Evolutionary conservation across 352 stramenopile genomes (phyloP).

Genomic region (Globisporangium nodosum): DNA sequence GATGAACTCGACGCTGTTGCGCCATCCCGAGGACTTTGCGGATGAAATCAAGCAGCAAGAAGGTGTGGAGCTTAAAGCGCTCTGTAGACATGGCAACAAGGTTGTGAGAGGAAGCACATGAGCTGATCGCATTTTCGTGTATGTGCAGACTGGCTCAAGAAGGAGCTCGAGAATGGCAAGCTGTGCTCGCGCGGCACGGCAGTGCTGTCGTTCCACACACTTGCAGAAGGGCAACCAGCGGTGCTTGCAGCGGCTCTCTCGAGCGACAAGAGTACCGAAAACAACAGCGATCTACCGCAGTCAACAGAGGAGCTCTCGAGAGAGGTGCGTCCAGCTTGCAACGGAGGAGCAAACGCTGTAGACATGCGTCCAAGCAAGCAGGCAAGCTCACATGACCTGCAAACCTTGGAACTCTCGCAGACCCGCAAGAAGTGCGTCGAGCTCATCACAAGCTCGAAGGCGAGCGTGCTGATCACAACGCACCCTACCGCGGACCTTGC

Average conservation of each 20-base stretch:
- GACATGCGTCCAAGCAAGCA: too few species aligned
- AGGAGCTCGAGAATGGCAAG: conserved; percentile 79
- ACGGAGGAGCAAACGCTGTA: too few species aligned
- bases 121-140: background rate
- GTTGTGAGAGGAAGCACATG: too few species aligned
- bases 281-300: conserved; percentile 14
- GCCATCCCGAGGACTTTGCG: conserved; percentile 17
- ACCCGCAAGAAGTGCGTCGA: conserved; percentile 29
- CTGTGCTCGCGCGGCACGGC: conserved; percentile 63
- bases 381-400: background rate
- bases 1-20: conserved; percentile 48
- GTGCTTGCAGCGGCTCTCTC: too few species aligned
- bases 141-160: conserved; percentile 57
- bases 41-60: conserved; percentile 40
- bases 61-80: conserved; percentile 20
- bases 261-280: background rate
- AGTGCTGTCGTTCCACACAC: conserved; percentile 44
- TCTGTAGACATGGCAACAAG: too few species aligned
- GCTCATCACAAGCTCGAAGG: conserved; percentile 31
- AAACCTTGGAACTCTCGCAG: conserved; percentile 6
- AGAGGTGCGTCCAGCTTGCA: conserved; percentile 3
- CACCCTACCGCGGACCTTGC: conserved; percentile 21
- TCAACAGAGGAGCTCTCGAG: conserved; percentile 3
- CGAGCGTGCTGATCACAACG: conserved; percentile 31
- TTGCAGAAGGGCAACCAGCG: conserved; percentile 8